These are phyloP conservation scores for Eucalyptus polyanthemos DNA, from an alignment of 345 rosid species.

Conservation along the genomic window DNA sequence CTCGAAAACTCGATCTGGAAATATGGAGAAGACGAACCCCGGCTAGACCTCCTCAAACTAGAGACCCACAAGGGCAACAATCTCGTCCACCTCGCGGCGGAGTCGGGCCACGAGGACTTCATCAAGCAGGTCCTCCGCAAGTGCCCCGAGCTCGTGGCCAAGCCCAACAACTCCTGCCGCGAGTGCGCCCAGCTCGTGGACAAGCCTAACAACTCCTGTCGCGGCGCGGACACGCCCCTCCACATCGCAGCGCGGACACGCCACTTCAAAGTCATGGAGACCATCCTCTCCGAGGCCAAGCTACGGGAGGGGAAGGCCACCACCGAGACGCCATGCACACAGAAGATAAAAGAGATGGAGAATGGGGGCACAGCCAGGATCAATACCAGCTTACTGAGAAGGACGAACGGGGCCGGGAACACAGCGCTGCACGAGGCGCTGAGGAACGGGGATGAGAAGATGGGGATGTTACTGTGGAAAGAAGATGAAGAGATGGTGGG, in stretches of 20 bases:
- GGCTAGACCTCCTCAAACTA: background rate
- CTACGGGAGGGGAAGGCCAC: background rate
- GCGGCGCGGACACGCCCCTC: background rate
- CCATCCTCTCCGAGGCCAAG: background rate
- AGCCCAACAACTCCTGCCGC: background rate
- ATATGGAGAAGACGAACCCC: background rate
- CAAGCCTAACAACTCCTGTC: too few relatives aligned
- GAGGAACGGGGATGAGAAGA: background rate
- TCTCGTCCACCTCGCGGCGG: background rate
- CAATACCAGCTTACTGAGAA: background rate
- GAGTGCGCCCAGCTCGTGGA: too few relatives aligned
- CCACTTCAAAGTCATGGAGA: background rate
- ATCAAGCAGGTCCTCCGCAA: background rate
- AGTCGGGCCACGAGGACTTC: background rate
- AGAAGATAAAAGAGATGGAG: background rate
- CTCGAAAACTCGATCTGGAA: background rate
- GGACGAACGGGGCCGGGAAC: background rate
- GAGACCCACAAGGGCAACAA: background rate
- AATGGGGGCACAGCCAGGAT: background rate
- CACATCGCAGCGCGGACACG: background rate
- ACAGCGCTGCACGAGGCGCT: background rate
- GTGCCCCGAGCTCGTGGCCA: background rate
- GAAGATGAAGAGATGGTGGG: background rate
- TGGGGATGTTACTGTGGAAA: background rate
- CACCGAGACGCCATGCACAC: background rate